phyloP scores from a whole-genome alignment of 2,329 filamentous ascomycete species.

The Cytospora schulzeri region DNA sequence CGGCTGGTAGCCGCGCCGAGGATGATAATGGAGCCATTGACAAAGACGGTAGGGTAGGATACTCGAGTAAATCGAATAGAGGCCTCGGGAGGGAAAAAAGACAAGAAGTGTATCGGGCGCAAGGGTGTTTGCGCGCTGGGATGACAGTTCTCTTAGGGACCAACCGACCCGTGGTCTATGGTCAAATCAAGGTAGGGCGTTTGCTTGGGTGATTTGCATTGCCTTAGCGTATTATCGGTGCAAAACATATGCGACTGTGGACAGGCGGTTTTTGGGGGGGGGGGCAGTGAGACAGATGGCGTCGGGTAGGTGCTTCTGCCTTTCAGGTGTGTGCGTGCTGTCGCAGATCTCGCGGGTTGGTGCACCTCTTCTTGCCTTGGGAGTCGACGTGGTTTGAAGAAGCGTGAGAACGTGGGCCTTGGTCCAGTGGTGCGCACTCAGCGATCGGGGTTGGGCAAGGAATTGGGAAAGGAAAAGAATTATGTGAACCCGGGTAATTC shows the following conservation, averaged over 20 bases:
- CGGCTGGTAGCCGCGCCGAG: constrained; percentile 16
- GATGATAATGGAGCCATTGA: constrained; percentile 23
- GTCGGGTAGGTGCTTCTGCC: constrained; percentile 2
- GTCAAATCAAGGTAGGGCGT: constrained; percentile 5
- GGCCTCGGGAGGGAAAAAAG: neutral
- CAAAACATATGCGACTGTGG: constrained; percentile 3
- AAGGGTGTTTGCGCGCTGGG: constrained; percentile 1
- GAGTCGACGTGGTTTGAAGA: neutral
- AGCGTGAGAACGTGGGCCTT: neutral
- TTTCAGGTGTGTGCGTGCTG: neutral
- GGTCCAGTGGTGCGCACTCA: neutral
- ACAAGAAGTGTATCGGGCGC: neutral
- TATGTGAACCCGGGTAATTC: neutral
- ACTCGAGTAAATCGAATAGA: no score
- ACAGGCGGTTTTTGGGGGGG: constrained; percentile 6
- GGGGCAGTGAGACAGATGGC: neutral
- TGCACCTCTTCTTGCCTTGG: neutral
- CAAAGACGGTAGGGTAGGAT: neutral
- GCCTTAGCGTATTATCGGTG: constrained; percentile 11
- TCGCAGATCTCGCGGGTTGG: neutral
- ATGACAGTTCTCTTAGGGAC: neutral
- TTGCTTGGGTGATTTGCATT: constrained; percentile 19
- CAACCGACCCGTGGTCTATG: neutral
- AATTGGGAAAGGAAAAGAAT: neutral
- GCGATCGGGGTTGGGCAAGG: neutral